These are phyloP conservation scores for Russula lepida DNA, from an alignment of 768 basidiomycete genomes.

Conservation along the genomic window DNA sequence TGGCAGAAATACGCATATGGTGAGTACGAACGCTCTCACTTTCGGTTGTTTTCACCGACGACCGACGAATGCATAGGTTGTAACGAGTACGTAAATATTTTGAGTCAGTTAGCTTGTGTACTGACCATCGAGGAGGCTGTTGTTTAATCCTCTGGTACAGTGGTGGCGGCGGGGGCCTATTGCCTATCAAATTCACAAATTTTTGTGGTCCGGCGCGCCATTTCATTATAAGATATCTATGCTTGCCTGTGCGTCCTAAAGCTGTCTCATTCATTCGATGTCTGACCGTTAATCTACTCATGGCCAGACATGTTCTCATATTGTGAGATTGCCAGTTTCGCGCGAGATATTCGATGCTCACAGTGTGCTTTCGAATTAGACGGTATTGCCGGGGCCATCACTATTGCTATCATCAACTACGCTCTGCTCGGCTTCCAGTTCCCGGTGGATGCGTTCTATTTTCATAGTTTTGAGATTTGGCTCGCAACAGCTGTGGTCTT, in stretches of 20 bases:
- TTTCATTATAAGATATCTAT: constrained; percentile 47
- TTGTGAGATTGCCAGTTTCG: constrained; percentile 30
- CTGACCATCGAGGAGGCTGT: constrained; percentile 30
- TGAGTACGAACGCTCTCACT: constrained; percentile 24
- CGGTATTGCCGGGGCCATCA: constrained; percentile 59
- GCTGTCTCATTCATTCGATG: neutral
- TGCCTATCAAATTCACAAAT: constrained; percentile 64
- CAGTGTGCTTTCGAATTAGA: constrained; percentile 20
- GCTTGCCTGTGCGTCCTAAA: constrained; percentile 37
- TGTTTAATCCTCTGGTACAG: constrained; percentile 75
- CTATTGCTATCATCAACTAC: constrained; percentile 66
- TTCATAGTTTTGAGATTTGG: constrained; percentile 76
- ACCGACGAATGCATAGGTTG: constrained; percentile 35
- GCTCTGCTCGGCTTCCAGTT: constrained; percentile 64
- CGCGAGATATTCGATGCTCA: neutral
- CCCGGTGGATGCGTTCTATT: constrained; percentile 66
- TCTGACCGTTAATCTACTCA: neutral
- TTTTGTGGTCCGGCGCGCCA: constrained; percentile 59
- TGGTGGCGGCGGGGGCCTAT: constrained; percentile 82
- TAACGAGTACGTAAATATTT: constrained; percentile 35
- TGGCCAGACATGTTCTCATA: constrained; percentile 43
- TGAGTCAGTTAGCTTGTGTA: neutral
- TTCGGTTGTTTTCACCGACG: neutral
- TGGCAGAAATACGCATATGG: constrained; percentile 90
- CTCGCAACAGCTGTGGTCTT: constrained; percentile 72